Base-by-base conservation (phyloP, 225 moss, liverwort and hornwort species). In the Takakia lepidozioides region DNA sequence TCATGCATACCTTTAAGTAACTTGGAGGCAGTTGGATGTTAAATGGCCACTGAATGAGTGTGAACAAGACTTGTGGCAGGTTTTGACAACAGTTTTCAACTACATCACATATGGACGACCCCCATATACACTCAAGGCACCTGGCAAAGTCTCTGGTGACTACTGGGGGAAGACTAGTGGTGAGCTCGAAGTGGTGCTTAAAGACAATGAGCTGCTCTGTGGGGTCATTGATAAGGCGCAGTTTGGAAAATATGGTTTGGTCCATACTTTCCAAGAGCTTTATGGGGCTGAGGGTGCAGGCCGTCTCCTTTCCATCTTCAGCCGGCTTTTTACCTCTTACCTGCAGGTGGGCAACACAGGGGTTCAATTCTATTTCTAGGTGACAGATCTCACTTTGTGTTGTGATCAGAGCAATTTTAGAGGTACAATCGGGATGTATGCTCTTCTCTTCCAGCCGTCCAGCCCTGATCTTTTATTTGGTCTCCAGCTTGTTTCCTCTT, bases 201-300 rank as follows among this genome's bases (percentile, higher is more conserved):
- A 66, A 61, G 74, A 87, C 25, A 98, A 98, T 57, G 95, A 98
- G 56, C 71, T 98, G 64, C 74, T 98, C 38, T 91, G 85, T 54
- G 95, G 95, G 51, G 91, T 91, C 19, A 72, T 98, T 49, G 95
- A 98, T 58, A 98, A 98, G 52, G 91, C 87, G 19, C 95, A 98
- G 56, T 98, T 98, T 66, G 95, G 95, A 46, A 87, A 91, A 63
- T 98, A 85, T 21, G 95, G 95, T 10, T 71, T 91, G 0, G 91
- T 98, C 3, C 95, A 98, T 55, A 84, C 87, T 27, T 88, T 98
- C 55, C 95, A 98, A 60, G 95, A 98, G 55, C 73, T 98, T 3
- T 98, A 98, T 64, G 95, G 91, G 49, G 83, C 80, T 56, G 66
- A 60, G 38, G 73, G 76, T 70, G 90, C 95, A 23, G 95, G 95